These are phyloP conservation scores for Punctularia strigosozonata DNA, from an alignment of 768 basidiomycete species.

Conservation along the genomic window DNA sequence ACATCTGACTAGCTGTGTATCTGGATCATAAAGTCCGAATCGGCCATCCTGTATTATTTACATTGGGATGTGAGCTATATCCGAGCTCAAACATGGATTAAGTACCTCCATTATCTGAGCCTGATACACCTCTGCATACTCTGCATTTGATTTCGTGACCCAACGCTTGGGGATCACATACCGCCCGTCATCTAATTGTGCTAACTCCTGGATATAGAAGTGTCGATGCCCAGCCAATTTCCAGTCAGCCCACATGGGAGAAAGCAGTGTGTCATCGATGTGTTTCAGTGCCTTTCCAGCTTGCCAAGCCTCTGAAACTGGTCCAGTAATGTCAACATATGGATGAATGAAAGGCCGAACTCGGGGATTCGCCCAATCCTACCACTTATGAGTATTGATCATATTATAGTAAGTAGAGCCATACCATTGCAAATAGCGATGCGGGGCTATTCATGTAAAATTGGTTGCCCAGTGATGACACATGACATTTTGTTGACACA, in stretches of 20 bases:
- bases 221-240: constrained; percentile 6
- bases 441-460: constrained; percentile 18
- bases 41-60: too few species aligned
- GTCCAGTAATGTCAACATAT: constrained; percentile 15
- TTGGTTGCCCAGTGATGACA: constrained; percentile 15
- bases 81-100: background rate
- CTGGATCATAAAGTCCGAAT: too few species aligned
- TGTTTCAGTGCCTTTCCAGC: constrained; percentile 16
- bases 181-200: constrained; percentile 7
- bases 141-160: constrained; percentile 5
- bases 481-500: constrained; percentile 9
- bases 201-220: constrained; percentile 17
- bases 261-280: constrained; percentile 3
- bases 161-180: constrained; percentile 13
- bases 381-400: too few species aligned
- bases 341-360: constrained; percentile 11
- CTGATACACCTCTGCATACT: constrained; percentile 2
- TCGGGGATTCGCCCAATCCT: constrained; percentile 19
- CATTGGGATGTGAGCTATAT: too few species aligned
- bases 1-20: too few species aligned
- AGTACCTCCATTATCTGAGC: background rate
- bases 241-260: constrained; percentile 21
- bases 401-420: too few species aligned
- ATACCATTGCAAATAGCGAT: background rate
- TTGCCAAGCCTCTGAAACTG: constrained; percentile 16